phyloP scores from a whole-genome alignment of 306 rosid species.

The Prunus padus region DNA sequence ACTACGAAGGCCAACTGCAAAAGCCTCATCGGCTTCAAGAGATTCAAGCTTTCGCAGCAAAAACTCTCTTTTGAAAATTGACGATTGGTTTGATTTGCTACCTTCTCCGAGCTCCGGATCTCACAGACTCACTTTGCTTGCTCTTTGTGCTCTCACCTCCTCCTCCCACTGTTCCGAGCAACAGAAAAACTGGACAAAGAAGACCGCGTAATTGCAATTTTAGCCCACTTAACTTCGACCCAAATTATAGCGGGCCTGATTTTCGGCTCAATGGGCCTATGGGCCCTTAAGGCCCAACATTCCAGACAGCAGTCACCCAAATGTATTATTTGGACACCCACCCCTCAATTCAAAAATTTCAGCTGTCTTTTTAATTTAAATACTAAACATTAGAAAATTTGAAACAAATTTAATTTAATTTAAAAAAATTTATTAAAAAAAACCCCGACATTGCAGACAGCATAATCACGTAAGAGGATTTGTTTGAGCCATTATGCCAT shows the following conservation, averaged over 20 bases:
- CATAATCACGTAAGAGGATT: too few species aligned
- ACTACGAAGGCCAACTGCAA: conserved; percentile 39
- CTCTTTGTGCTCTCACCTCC: not conserved
- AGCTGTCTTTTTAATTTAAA: too few species aligned
- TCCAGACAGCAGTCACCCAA: not conserved
- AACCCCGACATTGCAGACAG: too few species aligned
- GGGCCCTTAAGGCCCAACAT: not conserved
- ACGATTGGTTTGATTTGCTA: not conserved
- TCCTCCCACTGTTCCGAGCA: not conserved
- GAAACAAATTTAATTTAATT: too few species aligned
- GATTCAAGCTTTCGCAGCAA: not conserved
- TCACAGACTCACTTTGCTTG: not conserved
- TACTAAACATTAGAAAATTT: too few species aligned
- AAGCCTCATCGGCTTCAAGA: conserved; percentile 39
- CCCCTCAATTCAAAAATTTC: not conserved
- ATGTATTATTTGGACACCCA: not conserved
- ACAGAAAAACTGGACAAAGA: not conserved
- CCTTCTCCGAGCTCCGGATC: conserved; percentile 8
- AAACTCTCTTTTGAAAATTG: not conserved
- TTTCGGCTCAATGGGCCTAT: not conserved
- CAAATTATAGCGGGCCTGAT: not conserved
- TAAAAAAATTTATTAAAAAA: too few species aligned
- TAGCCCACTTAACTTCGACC: not conserved
- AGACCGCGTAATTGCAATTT: not conserved
- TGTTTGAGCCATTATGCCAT: too few species aligned